Evolutionary conservation across 1,139 yeast species (phyloP), one percentile per base, ranked within the genome.

Genomic region (Geotrichum cucujoidarum): DNA sequence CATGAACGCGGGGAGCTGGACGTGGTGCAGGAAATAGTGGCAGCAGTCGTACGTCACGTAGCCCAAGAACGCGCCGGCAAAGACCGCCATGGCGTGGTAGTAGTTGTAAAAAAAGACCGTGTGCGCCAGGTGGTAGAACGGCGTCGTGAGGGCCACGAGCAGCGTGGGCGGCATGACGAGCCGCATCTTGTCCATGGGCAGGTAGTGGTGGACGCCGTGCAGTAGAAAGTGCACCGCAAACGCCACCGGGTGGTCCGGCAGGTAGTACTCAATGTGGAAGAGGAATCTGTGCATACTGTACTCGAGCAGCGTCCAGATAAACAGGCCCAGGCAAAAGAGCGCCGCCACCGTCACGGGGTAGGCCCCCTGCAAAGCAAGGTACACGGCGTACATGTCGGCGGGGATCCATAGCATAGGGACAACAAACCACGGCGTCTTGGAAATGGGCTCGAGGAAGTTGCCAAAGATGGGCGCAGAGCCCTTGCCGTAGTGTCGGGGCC

Each of bases 161-260:
- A 92, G 71, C 0, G 97, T 74, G 41, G 99, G 99, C 4, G 99
- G 99, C 83, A 92, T 83, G 40, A 92, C 99, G 63, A 92, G 77
- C 64, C 99, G 80, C 67, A 81, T 74, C 51, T 79, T 78, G 70
- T 92, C 99, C 98, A 94, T 92, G 53, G 99, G 99, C 59, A 92
- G 75, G 67, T 88, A 92, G 67, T 92, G 99, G 66, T 92, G 99
- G 49, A 90, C 84, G 46, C 99, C 99, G 62, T 92, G 99, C 56
- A 90, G 73, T 55, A 89, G 68, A 74, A 92, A 92, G 67, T 92
- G 99, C 40, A 88, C 58, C 1, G 95, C 79, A 61, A 84, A 81
- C 17, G 86, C 85, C 31, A 77, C 51, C 44, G 81, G 83, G 66
- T 84, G 78, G 57, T 87, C 86, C 11, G 99, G 99, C 56, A 94